Evolutionary conservation across 164 flowering plant genomes (phyloP).

Genomic region (Vitis labrusca): DNA sequence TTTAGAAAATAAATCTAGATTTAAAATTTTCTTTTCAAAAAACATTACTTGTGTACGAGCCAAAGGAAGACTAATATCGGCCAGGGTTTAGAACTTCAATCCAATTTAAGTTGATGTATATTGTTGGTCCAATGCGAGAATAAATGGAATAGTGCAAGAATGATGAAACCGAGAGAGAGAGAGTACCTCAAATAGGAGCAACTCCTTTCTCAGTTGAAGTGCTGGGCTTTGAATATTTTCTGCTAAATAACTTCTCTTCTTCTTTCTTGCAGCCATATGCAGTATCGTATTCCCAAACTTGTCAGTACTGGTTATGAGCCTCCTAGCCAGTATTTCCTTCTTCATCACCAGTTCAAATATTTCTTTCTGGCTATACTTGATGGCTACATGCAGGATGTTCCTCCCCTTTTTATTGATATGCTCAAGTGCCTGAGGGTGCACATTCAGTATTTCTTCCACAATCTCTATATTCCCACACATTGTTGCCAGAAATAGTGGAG

Average conservation of each 20-base stretch:
- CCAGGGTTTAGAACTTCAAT: too few species aligned
- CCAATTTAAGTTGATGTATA: too few species aligned
- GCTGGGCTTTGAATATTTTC: not conserved
- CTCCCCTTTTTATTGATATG: not conserved
- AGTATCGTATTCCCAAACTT: not conserved
- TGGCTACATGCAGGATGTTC: conserved; percentile 16
- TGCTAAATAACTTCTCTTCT: not conserved
- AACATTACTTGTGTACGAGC: too few species aligned
- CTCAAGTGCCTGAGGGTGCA: conserved; percentile 16
- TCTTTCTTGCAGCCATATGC: conserved; percentile 10
- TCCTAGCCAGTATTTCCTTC: not conserved
- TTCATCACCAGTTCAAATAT: not conserved
- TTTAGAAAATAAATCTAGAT: too few species aligned
- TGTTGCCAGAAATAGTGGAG: conserved; percentile 17
- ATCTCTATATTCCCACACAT: conserved; percentile 11
- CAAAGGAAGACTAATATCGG: too few species aligned
- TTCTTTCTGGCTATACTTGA: conserved; percentile 6
- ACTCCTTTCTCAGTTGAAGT: conserved; percentile 10
- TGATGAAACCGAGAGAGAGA: not conserved
- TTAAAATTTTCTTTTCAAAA: too few species aligned
- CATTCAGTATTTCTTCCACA: not conserved
- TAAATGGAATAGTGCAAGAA: too few species aligned
- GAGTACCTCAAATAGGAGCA: conserved; percentile 6
- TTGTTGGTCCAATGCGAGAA: too few species aligned
- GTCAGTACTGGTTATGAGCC: not conserved